phyloP scores from a whole-genome alignment of 805 yeast genomes.

The Barnettozyma siamensis region DNA sequence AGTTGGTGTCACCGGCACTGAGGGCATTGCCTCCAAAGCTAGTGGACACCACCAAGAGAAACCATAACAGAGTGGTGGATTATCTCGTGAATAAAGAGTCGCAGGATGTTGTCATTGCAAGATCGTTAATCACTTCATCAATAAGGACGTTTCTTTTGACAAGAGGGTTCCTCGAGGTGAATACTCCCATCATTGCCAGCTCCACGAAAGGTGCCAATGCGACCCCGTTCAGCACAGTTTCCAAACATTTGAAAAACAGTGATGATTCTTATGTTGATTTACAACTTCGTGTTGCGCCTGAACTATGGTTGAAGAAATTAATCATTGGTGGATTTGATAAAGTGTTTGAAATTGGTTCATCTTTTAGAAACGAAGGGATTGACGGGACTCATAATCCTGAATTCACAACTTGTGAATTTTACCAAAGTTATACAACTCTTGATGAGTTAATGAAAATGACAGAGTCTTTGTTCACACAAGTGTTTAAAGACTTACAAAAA shows the following conservation, averaged over 20 bases:
- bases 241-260: conserved; percentile 28
- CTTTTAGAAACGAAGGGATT: conserved; percentile 88
- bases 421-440: conserved; percentile 64
- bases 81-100: conserved; percentile 56
- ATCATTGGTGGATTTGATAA: conserved; percentile 81
- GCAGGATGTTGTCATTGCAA: conserved; percentile 39
- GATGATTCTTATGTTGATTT: conserved; percentile 29
- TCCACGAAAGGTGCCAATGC: conserved; percentile 91
- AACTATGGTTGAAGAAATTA: conserved; percentile 83
- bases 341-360: conserved; percentile 80
- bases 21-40: conserved; percentile 64
- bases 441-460: conserved; percentile 62
- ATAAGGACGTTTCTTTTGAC: conserved; percentile 53
- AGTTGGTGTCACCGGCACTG: conserved; percentile 61
- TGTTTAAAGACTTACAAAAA: conserved; percentile 31
- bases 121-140: conserved; percentile 48
- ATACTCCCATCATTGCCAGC: conserved; percentile 75
- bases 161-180: conserved; percentile 68
- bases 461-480: conserved; percentile 44
- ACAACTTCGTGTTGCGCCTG: conserved; percentile 87
- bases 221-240: conserved; percentile 65
- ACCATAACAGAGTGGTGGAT: conserved; percentile 67
- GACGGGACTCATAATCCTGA: conserved; percentile 95
- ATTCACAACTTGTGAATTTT: conserved; percentile 86
- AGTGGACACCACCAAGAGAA: conserved; percentile 48